A percentile compares a stretch with the other conserved stretches of the same genome.
Conservation (phyloP, 306 rosid species). For the Corylus heterophylla region DNA sequence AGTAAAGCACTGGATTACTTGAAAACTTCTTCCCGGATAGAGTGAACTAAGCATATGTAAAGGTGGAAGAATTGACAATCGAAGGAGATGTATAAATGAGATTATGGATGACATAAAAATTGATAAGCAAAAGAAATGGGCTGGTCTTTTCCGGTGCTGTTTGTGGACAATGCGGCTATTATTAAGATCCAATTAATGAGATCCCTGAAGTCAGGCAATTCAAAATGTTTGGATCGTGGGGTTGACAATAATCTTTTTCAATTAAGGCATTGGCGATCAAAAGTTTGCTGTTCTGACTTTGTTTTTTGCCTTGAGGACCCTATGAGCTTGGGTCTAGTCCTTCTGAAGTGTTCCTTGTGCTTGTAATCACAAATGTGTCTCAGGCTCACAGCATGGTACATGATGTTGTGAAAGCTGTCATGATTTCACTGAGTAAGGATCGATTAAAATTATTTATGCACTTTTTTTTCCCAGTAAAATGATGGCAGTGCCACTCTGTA, state of each 20-base stretch:
- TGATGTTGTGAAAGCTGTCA: background rate
- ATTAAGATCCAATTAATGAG: background rate
- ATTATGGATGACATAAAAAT: background rate
- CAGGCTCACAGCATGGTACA: background rate
- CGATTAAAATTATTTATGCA: background rate
- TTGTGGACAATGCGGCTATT: too few relatives aligned
- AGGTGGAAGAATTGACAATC: background rate
- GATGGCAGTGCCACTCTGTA: background rate
- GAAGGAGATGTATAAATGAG: background rate
- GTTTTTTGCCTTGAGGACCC: background rate
- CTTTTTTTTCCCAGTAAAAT: constrained; percentile 7
- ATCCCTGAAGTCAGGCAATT: constrained; percentile 4
- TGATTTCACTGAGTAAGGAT: background rate
- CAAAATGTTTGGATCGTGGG: background rate
- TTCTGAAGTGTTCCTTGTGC: background rate
- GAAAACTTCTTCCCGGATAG: background rate
- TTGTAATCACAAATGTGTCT: background rate
- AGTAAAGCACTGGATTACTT: constrained; percentile 16
- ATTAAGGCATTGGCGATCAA: background rate
- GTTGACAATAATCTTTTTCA: constrained; percentile 6
- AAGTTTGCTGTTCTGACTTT: background rate
- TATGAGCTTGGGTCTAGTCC: background rate
- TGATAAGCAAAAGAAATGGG: background rate
- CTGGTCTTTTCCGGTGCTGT: background rate
- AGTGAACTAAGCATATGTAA: background rate